Conservation (phyloP, 2,329 filamentous ascomycete species). For the Nemania diffusa region DNA sequence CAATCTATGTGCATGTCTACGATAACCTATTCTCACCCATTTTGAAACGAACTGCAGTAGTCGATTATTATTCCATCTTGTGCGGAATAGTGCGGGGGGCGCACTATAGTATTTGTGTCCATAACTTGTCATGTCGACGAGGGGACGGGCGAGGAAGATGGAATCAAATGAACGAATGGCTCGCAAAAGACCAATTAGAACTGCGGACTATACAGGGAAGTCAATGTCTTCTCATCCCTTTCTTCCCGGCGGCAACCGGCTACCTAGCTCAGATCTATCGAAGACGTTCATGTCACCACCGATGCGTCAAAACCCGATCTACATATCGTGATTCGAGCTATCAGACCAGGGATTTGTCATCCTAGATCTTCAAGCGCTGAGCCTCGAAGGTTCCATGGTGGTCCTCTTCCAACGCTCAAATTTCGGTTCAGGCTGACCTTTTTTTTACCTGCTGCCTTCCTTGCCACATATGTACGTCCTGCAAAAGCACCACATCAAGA, state of each 20-base stretch:
- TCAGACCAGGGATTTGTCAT: conserved; percentile 50
- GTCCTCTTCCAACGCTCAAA: conserved; percentile 36
- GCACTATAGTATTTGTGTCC: too few species aligned
- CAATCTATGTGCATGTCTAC: too few species aligned
- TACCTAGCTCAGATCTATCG: neutral
- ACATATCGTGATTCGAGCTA: conserved; percentile 49
- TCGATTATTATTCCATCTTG: too few species aligned
- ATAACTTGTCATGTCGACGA: neutral
- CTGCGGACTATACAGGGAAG: neutral
- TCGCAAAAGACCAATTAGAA: neutral
- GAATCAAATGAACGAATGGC: neutral
- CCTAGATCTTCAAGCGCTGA: conserved; percentile 47
- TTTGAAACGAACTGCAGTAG: neutral
- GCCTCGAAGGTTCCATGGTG: conserved; percentile 30
- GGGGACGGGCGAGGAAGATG: neutral
- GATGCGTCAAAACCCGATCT: conserved; percentile 49
- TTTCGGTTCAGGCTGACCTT: conserved; percentile 45
- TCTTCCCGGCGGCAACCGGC: neutral
- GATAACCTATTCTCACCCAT: neutral
- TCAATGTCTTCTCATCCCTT: conserved; percentile 1
- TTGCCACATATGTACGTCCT: neutral
- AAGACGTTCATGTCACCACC: neutral
- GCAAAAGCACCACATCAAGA: neutral
- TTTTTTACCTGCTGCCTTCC: conserved; percentile 10
- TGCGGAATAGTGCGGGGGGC: too few species aligned